Evolutionary conservation across 495 filamentous ascomycete genomes (phyloP).

Genomic region (Neurospora tetrasperma): DNA sequence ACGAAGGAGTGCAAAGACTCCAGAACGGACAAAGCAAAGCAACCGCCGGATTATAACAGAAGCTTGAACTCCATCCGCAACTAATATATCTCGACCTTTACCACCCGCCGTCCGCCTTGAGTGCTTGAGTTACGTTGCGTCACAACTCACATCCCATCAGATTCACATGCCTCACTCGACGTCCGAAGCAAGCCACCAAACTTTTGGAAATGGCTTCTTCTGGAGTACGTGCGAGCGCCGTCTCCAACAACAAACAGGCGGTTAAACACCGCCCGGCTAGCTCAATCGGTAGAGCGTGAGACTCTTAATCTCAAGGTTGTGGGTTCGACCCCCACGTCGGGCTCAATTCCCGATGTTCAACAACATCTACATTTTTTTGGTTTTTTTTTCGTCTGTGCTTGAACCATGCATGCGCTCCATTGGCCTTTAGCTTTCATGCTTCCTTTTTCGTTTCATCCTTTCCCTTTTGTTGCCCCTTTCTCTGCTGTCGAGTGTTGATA

Average conservation of each 20-base stretch:
- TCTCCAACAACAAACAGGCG: not conserved
- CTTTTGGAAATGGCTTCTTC: not conserved
- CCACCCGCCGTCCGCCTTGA: too few species aligned
- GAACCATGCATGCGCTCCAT: not conserved
- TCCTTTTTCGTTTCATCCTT: not conserved
- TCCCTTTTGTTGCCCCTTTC: not conserved
- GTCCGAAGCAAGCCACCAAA: not conserved
- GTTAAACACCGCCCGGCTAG: constrained; percentile 32
- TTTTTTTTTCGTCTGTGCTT: not conserved
- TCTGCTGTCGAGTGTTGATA: too few species aligned
- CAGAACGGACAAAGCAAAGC: not conserved
- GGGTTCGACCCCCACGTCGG: not conserved
- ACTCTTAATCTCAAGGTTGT: constrained; percentile 56
- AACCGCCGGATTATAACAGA: not conserved
- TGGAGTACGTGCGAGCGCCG: not conserved
- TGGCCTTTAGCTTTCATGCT: not conserved
- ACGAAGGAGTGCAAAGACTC: not conserved
- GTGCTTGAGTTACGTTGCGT: not conserved
- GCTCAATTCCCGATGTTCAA: constrained; percentile 8
- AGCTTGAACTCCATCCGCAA: not conserved
- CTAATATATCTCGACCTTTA: not conserved
- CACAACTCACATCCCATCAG: not conserved
- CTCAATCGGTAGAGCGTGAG: constrained; percentile 69
- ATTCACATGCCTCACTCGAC: not conserved
- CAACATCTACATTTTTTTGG: not conserved